Base-by-base conservation (phyloP, 179 eudicot genomes). In the Gypsophila paniculata region DNA sequence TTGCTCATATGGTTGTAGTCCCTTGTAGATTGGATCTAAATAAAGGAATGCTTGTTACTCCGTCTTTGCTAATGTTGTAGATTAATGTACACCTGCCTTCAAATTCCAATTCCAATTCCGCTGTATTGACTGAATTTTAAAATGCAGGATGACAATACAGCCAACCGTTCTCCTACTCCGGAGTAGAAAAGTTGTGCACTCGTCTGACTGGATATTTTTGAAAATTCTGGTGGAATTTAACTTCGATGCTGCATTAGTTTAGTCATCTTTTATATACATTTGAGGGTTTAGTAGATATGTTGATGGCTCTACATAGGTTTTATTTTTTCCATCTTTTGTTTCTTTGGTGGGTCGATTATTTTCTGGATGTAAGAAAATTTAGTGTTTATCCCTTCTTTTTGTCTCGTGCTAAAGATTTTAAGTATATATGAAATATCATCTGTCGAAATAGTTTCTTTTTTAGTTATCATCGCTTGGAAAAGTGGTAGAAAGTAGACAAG, bases 101-200 rank as follows among this genome's bases (percentile, higher is more conserved):
- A 17, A 17, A 5, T 65, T 13, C 34, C 34, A 29, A 29, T 29
- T 29, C 34, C 34, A 29, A 29, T 29, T 46, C 14, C 36, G 23
- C 2, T 34, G 23, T 63, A 48, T 36, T 68, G 39, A 68, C 60
- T n/a, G 14, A 14, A 68, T 49, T 68, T 15, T 29, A 11, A 49
- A 44, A n/a, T 68, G 60, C 71, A 68, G 71, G 71, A 51, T 51
- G 71, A 68, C 23, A 52, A 68, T 52, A 58, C 71, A 26, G 71
- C 26, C 17, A 68, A 26, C 51, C 59, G 21, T 51, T 23, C 38
- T 25, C 71, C 22, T 19, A 51, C n/a, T 68, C 12, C n/a, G 15
- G 60, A 17, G 13, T 68, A 68, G 71, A 42, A 25, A 32, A 68
- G 18, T 46, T 66, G 34, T 46, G 55, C 55, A 48, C 39, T 10